These are phyloP conservation scores for Parastagonospora nodorum DNA, from an alignment of 2,329 filamentous ascomycete genomes.

Conservation along the genomic window DNA sequence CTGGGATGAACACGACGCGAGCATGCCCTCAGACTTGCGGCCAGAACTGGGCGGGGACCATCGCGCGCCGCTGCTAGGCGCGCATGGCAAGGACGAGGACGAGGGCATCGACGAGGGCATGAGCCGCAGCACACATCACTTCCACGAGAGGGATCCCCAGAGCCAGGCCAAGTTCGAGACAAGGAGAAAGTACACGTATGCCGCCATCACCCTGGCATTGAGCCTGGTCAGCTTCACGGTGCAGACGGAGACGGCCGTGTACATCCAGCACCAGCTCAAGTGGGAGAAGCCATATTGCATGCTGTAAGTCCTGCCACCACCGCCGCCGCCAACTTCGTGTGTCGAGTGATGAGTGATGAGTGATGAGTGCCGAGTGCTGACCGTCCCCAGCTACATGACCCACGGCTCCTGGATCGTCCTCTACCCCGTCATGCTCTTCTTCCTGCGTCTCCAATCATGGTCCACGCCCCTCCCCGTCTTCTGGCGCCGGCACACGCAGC, in stretches of 20 bases:
- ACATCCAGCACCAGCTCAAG: constrained; percentile 87
- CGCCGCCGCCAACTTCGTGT: too few species aligned
- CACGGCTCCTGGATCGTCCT: constrained; percentile 92
- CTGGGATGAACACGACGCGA: constrained; percentile 51
- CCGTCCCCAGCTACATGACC: constrained; percentile 65
- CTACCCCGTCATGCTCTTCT: constrained; percentile 82
- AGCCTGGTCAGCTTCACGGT: constrained; percentile 87
- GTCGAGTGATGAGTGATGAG: too few species aligned
- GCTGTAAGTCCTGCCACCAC: constrained; percentile 63
- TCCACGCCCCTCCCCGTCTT: constrained; percentile 81
- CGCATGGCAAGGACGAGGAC: constrained; percentile 39
- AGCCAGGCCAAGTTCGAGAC: constrained; percentile 68
- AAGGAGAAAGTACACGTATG: constrained; percentile 83
- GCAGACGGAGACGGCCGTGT: constrained; percentile 93
- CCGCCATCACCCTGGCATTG: constrained; percentile 79
- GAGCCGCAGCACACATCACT: constrained; percentile 61
- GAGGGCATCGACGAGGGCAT: constrained; percentile 39
- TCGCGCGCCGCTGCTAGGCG: constrained; percentile 58
- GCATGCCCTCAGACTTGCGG: constrained; percentile 58
- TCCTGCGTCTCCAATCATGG: constrained; percentile 79
- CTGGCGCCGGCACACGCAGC: constrained; percentile 73
- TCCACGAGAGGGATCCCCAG: constrained; percentile 79
- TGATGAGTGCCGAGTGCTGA: too few species aligned
- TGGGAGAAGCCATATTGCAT: constrained; percentile 99
- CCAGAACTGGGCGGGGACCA: constrained; percentile 47